phyloP scores from a whole-genome alignment of 164 flowering plant species.

The Magnolia changhungtana region DNA sequence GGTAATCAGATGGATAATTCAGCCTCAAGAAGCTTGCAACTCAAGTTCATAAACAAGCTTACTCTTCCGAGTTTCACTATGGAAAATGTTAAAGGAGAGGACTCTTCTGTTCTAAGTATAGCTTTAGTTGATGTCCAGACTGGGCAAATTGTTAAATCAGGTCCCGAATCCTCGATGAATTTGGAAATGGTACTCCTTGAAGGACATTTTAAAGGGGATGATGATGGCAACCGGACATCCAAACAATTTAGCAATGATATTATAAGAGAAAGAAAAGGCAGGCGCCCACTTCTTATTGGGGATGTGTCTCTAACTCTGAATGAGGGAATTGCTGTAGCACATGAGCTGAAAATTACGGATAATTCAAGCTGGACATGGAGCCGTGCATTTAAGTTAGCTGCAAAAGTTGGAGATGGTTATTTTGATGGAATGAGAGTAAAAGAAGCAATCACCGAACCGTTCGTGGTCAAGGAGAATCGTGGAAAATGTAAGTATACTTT shows the following conservation, averaged over 20 bases:
- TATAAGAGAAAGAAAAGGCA: slow-evolving; percentile 50
- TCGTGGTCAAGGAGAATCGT: slow-evolving; percentile 55
- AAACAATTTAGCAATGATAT: slow-evolving; percentile 39
- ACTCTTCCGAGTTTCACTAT: slow-evolving; percentile 84
- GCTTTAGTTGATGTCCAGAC: slow-evolving; percentile 47
- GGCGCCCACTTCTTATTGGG: slow-evolving; percentile 47
- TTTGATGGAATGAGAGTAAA: slow-evolving; percentile 32
- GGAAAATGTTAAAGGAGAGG: slow-evolving; percentile 70
- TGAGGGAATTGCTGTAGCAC: slow-evolving; percentile 55
- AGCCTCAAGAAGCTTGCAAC: slow-evolving; percentile 50
- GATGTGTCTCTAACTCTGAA: slow-evolving; percentile 47
- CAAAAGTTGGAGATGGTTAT: slow-evolving; percentile 30
- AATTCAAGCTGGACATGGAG: slow-evolving; percentile 64
- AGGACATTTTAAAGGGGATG: slow-evolving; percentile 49
- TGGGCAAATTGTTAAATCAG: slow-evolving; percentile 29
- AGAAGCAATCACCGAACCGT: slow-evolving; percentile 47
- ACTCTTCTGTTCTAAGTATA: slow-evolving; percentile 37
- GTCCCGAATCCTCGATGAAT: slow-evolving; percentile 40
- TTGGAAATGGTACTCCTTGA: slow-evolving; percentile 51
- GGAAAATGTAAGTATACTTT: slow-evolving; percentile 45
- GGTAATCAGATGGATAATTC: slow-evolving; percentile 39
- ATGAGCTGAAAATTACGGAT: slow-evolving; percentile 54
- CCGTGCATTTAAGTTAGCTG: slow-evolving; percentile 55
- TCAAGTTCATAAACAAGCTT: slow-evolving; percentile 48
- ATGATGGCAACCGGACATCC: slow-evolving; percentile 35